phyloP scores from a whole-genome alignment of 176 grass and related monocot genomes.

The Oryza longistaminata region DNA sequence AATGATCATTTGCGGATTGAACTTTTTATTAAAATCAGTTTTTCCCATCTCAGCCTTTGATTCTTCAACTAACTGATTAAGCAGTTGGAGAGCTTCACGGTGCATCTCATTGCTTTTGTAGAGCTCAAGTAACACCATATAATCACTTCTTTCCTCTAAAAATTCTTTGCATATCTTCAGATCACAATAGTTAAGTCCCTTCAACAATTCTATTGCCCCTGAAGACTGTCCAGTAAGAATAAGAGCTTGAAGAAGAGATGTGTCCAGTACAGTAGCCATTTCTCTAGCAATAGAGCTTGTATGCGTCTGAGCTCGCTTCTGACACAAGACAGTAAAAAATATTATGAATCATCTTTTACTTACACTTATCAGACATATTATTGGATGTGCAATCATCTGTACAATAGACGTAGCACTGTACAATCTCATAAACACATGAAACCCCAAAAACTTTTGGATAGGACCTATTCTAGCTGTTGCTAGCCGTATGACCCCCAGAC shows the following conservation, averaged over 20 bases:
- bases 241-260: conserved; percentile 92
- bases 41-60: conserved; percentile 58
- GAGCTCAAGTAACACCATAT: conserved; percentile 84
- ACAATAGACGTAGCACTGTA: conserved; percentile 10
- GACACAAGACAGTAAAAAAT: conserved; percentile 32
- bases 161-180: conserved; percentile 89
- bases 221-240: conserved; percentile 80
- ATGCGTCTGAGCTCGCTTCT: conserved; percentile 70
- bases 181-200: conserved; percentile 89
- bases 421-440: conserved; percentile 9
- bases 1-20: conserved; percentile 83
- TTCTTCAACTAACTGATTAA: conserved; percentile 92
- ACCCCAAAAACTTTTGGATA: conserved; percentile 24
- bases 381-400: conserved; percentile 20
- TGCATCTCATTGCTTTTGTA: conserved; percentile 93
- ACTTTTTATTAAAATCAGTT: conserved; percentile 63
- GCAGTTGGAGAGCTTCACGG: conserved; percentile 81
- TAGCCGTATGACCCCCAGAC: too few species aligned
- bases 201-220: conserved; percentile 61
- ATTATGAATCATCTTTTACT: conserved; percentile 22
- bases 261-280: conserved; percentile 86
- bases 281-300: conserved; percentile 93
- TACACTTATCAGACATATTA: conserved; percentile 26
- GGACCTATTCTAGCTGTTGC: not conserved
- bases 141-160: conserved; percentile 72